These are phyloP conservation scores for Fusarium sp. DNA, from an alignment of 2,329 filamentous ascomycete genomes.

Conservation along the genomic window DNA sequence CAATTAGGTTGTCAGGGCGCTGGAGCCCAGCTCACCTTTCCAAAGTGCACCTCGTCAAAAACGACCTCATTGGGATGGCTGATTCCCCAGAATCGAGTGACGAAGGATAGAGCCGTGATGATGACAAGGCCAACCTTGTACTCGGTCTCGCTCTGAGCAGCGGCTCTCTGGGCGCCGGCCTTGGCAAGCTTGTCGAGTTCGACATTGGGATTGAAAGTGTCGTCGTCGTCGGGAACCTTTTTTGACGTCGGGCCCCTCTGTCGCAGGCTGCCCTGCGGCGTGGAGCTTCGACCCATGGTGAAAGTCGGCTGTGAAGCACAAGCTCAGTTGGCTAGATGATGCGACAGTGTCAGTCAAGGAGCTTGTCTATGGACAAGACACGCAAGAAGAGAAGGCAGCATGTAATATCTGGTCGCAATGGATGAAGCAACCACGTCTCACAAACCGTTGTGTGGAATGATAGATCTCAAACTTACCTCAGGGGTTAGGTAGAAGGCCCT, in stretches of 20 bases:
- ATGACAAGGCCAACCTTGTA: constrained; percentile 81
- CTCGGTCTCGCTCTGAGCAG: constrained; percentile 73
- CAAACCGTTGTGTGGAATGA: constrained; percentile 21
- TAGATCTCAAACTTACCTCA: constrained; percentile 40
- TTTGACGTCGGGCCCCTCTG: constrained; percentile 65
- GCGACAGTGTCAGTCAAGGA: constrained; percentile 28
- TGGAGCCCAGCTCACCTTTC: constrained; percentile 74
- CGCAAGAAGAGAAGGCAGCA: neutral
- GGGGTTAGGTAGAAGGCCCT: constrained; percentile 27
- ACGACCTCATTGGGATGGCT: constrained; percentile 95
- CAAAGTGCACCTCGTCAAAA: constrained; percentile 99
- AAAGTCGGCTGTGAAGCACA: constrained; percentile 18
- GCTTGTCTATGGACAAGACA: neutral
- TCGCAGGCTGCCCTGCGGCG: constrained; percentile 67
- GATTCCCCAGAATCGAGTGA: constrained; percentile 96
- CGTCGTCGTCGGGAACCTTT: constrained; percentile 51
- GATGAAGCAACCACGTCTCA: constrained; percentile 21
- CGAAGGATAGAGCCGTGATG: constrained; percentile 84
- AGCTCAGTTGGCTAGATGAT: constrained; percentile 23
- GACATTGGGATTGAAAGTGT: constrained; percentile 52
- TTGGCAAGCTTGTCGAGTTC: constrained; percentile 62
- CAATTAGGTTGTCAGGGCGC: neutral
- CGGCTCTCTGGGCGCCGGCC: constrained; percentile 47
- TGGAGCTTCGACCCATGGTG: constrained; percentile 59
- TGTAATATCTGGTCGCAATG: constrained; percentile 11